Evolutionary conservation across 306 rosid genomes (phyloP), one percentile per base, ranked within the genome.

Genomic region (Cucurbita maxima): DNA sequence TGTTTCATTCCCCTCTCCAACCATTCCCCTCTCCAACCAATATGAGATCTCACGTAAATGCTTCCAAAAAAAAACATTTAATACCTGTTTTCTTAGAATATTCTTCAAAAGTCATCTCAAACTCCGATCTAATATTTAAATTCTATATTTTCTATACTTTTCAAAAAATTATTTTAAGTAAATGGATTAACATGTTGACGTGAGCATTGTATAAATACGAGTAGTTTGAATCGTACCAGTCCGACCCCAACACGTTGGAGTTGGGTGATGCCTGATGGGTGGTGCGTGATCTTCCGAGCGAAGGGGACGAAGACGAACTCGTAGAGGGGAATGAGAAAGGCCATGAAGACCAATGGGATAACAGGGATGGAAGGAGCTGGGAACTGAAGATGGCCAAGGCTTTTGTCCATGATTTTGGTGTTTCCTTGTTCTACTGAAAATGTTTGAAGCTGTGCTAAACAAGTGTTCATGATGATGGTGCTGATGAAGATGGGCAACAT

Each of bases 381-480:
- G 12, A 92, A 87, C 14, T 78, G 76, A 3, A 85, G 37, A 22
- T 78, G 66, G 47, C 92, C 97, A 13, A 92, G 75, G 16, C 84
- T 62, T 10, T 78, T 87, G 80, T 88, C 72, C 92, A 86, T 88
- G 41, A 73, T 63, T n/a, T 3, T n/a, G 8, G 71, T 53, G 48
- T 60, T 81, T 11, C 96, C 96, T 83, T 92, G 97, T 76, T 82
- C 84, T n/a, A 92, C 86, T 25, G 95, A 92, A 80, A 89, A 92
- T 50, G 97, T 92, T 74, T 92, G 97, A 45, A 92, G 96, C 40
- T 92, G 97, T 43, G 97, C 97, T 58, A 92, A 54, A 73, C 96
- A 89, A 3, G 97, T 92, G 87, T 92, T 92, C 86, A 92, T 83
- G 68, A 92, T 83, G 45, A 92, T 85, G 47, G 97, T 92, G 61